Base-by-base conservation (phyloP, 495 filamentous ascomycete species). In the Bacidia gigantensis region DNA sequence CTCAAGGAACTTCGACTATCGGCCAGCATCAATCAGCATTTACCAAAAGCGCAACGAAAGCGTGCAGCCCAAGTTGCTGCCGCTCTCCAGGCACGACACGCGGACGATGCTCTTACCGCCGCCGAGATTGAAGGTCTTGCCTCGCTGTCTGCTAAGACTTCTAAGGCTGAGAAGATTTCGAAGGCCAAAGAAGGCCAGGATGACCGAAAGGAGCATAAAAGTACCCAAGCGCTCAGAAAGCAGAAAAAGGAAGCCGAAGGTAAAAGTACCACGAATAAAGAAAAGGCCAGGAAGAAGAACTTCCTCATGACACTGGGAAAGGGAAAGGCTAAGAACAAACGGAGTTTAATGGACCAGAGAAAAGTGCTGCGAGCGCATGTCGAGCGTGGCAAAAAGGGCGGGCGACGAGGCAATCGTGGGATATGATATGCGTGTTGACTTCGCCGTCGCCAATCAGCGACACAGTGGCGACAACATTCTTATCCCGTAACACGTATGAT, bases 231-330 rank as follows among this genome's bases (percentile, higher is more conserved):
- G 9, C 80, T 80, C 61, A 74, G 84, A 46, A 86, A 89, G 70
- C 76, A 87, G 65, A 83, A 85, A 67, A 94, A 93, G 75, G 78
- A 81, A 58, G 76, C 79, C 14, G 78, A 89, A 70, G 86, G 88
- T 54, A 96, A 97, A 76, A 90, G 84, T 66, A 86, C 86, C 3
- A 99, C 92, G 59, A 99, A 99, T 70, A 86, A 86, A 74, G 93
- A 99, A 74, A 99, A 99, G 76, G 81, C 84, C 24, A 72, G 90
- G 48, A 83, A 81, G 73, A 97, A 99, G 81, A 97, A 97, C 65
- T 93, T 97, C 67, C 63, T 97, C 60, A 99, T 99, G 93, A 95
- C 89, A 25, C 66, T 97, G 35, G 86, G 89, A 45, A 97, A 97
- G 73, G 90, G 92, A 2, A 86, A 86, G 69, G 77, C 72, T 45